Evolutionary conservation across 2,329 filamentous ascomycete species (phyloP), one percentile per base, ranked within the genome.

Genomic region (Aspergillus ibericus): DNA sequence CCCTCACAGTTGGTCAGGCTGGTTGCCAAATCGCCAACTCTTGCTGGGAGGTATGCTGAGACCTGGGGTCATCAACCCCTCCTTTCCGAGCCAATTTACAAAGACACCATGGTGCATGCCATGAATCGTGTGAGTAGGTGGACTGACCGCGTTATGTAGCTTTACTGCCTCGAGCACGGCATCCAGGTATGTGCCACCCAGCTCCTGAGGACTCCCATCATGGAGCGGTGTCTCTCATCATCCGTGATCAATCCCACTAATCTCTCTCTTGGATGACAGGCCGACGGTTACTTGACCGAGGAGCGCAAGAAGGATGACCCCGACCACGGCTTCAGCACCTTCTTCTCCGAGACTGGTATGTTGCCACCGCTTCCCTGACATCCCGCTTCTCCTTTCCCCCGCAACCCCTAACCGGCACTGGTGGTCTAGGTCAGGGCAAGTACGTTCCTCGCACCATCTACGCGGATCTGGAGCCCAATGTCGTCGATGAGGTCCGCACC

Each of bases 21-120:
- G 95, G 95, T 90, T 98, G 95, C 88, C 95, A 99, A 81, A 99
- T 99, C 78, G 95, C 93, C 83, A 99, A 99, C 86, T 95, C 95
- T 73, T 98, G 95, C 88, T 99, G 95, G 95, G 95, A 99, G 92
- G 95, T 99, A 84, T 84, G 91, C 84, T 73, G 61, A 59, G 48
- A 38, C 18, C 8, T 15, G 40, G 38, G 35, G 18, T 32, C 16
- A 53, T 34, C 38, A 25, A 53, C 36, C 36, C 51, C 51, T 53
- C 51, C 18, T 63, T 49, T 34, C 53, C 27, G 54, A 15, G 25
- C n/a, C 13, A 46, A 48, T 48, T 25, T 27, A 53, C 53, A 59
- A 47, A 32, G 22, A 55, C 15, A 48, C 16, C 20, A 27, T 35
- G 29, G 13, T 49, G 32, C 32, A 32, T 42, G 18, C 46, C 61